Evolutionary conservation across 805 yeast genomes (phyloP).

Genomic region (Priceomyces melissophilus): DNA sequence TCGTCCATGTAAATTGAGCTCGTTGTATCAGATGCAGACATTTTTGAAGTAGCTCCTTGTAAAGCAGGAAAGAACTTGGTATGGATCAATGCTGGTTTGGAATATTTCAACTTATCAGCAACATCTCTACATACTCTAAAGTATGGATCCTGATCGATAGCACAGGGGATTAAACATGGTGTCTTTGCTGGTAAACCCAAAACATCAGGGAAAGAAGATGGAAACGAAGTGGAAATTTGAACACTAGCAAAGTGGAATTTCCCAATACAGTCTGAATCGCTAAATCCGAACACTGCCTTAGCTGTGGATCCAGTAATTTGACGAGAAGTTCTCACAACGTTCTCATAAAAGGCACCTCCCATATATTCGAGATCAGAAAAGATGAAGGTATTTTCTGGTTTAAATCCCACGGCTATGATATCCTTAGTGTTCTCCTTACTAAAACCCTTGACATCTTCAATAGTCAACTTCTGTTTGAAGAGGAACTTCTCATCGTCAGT

Average conservation of each 20-base stretch:
- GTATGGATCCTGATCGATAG: slow-evolving; percentile 98
- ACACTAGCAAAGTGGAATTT: slow-evolving; percentile 92
- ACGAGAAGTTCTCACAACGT: slow-evolving; percentile 86
- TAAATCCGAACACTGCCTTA: slow-evolving; percentile 93
- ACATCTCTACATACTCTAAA: slow-evolving; percentile 97
- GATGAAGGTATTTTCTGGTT: slow-evolving; percentile 90
- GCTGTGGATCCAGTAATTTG: slow-evolving; percentile 98
- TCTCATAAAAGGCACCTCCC: slow-evolving; percentile 93
- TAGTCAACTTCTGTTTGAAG: slow-evolving; percentile 85
- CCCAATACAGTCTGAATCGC: slow-evolving; percentile 92
- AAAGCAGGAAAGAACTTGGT: slow-evolving; percentile 97
- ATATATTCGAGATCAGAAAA: slow-evolving; percentile 90
- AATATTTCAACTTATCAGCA: slow-evolving; percentile 84
- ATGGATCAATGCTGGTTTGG: slow-evolving; percentile 90
- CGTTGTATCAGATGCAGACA: slow-evolving; percentile 92
- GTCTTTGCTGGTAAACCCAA: slow-evolving; percentile 84
- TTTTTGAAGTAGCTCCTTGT: slow-evolving; percentile 93
- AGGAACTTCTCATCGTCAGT: slow-evolving; percentile 97
- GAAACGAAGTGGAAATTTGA: slow-evolving; percentile 95
- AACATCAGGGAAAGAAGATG: slow-evolving; percentile 92
- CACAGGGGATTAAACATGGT: slow-evolving; percentile 97
- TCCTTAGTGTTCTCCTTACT: slow-evolving; percentile 86
- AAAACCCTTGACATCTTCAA: slow-evolving; percentile 80
- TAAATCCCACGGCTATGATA: slow-evolving; percentile 90
- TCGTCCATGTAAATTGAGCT: slow-evolving; percentile 95